Conservation (phyloP, 768 basidiomycete genomes). For the Lyophyllum shimeji region DNA sequence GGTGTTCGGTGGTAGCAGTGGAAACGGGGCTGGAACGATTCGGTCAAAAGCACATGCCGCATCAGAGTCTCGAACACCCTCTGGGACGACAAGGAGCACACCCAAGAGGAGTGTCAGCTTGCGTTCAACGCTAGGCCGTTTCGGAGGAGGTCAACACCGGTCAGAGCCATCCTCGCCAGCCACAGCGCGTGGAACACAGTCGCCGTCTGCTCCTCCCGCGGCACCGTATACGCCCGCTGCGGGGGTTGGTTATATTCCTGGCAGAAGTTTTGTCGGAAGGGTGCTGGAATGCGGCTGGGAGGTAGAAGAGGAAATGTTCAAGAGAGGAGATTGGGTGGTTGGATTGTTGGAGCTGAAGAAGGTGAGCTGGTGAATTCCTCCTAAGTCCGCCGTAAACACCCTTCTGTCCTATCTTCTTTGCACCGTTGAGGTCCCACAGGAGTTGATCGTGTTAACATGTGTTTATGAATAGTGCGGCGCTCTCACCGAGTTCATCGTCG, state of each 20-base stretch:
- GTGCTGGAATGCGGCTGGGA: slow-evolving; percentile 84
- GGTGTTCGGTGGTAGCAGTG: slow-evolving; percentile 38
- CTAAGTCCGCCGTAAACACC: neutral
- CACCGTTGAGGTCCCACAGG: too few species aligned
- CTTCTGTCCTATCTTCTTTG: too few species aligned
- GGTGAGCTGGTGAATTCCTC: slow-evolving; percentile 43
- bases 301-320: slow-evolving; percentile 61
- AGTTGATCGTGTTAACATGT: slow-evolving; percentile 19
- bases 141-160: slow-evolving; percentile 6
- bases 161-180: slow-evolving; percentile 5
- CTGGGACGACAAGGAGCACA: slow-evolving; percentile 7
- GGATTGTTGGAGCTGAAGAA: slow-evolving; percentile 79
- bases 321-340: slow-evolving; percentile 85
- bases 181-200: neutral
- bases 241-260: slow-evolving; percentile 80
- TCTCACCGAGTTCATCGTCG: slow-evolving; percentile 83
- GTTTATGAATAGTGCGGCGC: slow-evolving; percentile 64
- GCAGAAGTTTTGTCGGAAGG: slow-evolving; percentile 83
- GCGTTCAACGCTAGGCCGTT: slow-evolving; percentile 19
- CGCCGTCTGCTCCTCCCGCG: neutral
- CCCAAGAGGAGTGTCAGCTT: slow-evolving; percentile 20
- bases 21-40: slow-evolving; percentile 6
- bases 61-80: slow-evolving; percentile 5
- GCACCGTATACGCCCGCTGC: slow-evolving; percentile 15
- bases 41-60: slow-evolving; percentile 1